Conservation (phyloP, 2,329 filamentous ascomycete species). For the Alternaria sp. region DNA sequence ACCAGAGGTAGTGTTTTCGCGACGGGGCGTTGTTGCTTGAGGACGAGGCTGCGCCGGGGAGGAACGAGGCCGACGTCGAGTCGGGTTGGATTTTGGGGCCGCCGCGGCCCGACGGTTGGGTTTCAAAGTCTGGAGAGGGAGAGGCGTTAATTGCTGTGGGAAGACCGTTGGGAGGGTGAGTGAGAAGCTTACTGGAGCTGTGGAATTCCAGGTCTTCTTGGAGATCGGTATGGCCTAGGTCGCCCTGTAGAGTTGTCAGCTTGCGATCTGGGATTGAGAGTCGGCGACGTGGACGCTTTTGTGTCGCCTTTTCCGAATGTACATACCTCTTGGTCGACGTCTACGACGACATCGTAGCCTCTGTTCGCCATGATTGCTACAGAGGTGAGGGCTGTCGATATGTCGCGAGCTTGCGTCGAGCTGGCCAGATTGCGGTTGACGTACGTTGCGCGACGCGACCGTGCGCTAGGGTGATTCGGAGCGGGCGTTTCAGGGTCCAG, state of each 20-base stretch:
- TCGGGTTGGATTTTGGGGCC: conserved; percentile 56
- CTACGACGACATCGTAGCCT: conserved; percentile 97
- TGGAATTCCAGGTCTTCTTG: conserved; percentile 99
- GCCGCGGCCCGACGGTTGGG: conserved; percentile 60
- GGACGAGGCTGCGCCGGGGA: conserved; percentile 40
- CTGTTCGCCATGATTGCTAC: conserved; percentile 71
- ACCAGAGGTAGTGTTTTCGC: conserved; percentile 88
- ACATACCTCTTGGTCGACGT: conserved; percentile 90
- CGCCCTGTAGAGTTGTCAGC: conserved; percentile 69
- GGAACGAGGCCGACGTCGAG: conserved; percentile 49
- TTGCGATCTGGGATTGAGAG: neutral
- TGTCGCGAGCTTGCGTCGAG: conserved; percentile 35
- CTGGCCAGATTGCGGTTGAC: conserved; percentile 49
- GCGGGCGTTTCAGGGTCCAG: conserved; percentile 25
- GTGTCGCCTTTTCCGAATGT: neutral
- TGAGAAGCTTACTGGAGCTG: conserved; percentile 70
- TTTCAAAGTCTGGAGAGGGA: conserved; percentile 69
- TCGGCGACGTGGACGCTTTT: neutral
- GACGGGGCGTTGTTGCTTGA: conserved; percentile 24
- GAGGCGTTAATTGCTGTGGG: conserved; percentile 2
- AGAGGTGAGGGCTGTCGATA: conserved; percentile 15
- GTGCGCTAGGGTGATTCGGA: conserved; percentile 34
- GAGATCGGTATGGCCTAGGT: conserved; percentile 96
- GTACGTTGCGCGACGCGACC: conserved; percentile 35
- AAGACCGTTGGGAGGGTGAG: neutral